Percentiles rank a stretch among this genome's conserved stretches.
These are phyloP conservation scores for Hydnum rufescens DNA, from an alignment of 768 basidiomycete species.

Conservation along the genomic window DNA sequence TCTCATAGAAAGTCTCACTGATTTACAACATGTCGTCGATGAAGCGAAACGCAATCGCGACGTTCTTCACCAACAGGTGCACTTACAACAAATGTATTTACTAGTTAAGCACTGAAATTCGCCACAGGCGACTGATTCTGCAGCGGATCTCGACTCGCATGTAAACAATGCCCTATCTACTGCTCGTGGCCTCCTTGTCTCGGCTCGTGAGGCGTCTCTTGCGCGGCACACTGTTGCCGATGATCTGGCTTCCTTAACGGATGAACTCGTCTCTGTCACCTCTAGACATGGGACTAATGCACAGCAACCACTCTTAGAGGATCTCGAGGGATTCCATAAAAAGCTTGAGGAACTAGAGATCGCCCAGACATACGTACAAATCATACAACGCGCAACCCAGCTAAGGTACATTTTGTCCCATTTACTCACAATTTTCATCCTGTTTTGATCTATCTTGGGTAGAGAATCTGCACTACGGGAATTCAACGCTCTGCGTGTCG, in stretches of 20 bases:
- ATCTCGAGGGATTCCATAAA: conserved; percentile 60
- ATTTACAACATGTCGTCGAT: no score
- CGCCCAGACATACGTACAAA: conserved; percentile 53
- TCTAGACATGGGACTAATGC: conserved; percentile 24
- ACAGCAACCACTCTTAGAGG: conserved; percentile 59
- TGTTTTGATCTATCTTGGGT: conserved; percentile 1
- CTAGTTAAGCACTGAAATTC: no score
- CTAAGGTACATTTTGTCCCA: conserved; percentile 35
- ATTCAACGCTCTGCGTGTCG: conserved; percentile 21
- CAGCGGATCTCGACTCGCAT: neutral
- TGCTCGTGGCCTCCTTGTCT: conserved; percentile 20
- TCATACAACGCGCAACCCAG: conserved; percentile 47
- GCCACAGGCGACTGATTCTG: no score
- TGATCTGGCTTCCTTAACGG: conserved; percentile 47
- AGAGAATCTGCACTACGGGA: conserved; percentile 43
- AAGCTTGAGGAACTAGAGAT: conserved; percentile 57
- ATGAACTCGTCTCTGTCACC: conserved; percentile 30
- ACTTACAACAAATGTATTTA: no score
- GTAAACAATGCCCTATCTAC: neutral
- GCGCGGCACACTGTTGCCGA: conserved; percentile 59
- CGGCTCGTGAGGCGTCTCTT: conserved; percentile 57
- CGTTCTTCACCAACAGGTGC: no score
- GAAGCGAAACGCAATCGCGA: no score
- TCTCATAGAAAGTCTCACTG: neutral
- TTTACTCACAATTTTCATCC: neutral